A percentile compares a stretch with the other conserved stretches of the same genome.
phyloP scores from a whole-genome alignment of 176 grass and related monocot genomes.

The Panicum miliaceum region DNA sequence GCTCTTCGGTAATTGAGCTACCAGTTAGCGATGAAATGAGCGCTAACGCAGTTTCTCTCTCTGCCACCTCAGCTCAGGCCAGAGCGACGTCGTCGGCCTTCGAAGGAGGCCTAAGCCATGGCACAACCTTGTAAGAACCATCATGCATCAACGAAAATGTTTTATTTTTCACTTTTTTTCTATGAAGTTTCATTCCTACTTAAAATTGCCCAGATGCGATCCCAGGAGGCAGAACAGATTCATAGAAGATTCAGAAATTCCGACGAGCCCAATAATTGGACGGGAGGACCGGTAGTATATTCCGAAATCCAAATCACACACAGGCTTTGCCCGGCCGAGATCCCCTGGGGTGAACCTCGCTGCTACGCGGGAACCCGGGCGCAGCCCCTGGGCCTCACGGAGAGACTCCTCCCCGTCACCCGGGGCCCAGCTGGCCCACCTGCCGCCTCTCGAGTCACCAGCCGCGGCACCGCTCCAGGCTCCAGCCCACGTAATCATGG shows the following conservation, averaged over 20 bases:
- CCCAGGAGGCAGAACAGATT: slow-evolving; percentile 32
- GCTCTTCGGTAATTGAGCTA: no score
- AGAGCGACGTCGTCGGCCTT: no score
- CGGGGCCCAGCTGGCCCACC: not conserved
- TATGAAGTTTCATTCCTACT: not conserved
- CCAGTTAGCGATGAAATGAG: no score
- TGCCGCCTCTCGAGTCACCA: not conserved
- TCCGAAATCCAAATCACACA: not conserved
- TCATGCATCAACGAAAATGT: not conserved
- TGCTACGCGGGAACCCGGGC: slow-evolving; percentile 44
- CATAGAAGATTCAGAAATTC: slow-evolving; percentile 13
- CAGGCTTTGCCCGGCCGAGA: slow-evolving; percentile 23
- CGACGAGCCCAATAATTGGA: not conserved
- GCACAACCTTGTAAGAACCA: no score
- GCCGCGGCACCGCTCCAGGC: not conserved
- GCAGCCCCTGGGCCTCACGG: slow-evolving; percentile 27
- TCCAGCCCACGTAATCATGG: not conserved
- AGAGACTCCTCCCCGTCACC: not conserved
- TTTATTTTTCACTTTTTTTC: not conserved
- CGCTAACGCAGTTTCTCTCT: no score
- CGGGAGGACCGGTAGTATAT: not conserved
- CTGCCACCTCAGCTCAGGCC: no score
- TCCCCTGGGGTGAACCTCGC: not conserved
- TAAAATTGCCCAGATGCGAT: slow-evolving; percentile 6
- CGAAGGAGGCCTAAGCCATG: no score